Base-by-base conservation (phyloP, 108 stramenopile genomes). In the Chaetoceros muelleri region DNA sequence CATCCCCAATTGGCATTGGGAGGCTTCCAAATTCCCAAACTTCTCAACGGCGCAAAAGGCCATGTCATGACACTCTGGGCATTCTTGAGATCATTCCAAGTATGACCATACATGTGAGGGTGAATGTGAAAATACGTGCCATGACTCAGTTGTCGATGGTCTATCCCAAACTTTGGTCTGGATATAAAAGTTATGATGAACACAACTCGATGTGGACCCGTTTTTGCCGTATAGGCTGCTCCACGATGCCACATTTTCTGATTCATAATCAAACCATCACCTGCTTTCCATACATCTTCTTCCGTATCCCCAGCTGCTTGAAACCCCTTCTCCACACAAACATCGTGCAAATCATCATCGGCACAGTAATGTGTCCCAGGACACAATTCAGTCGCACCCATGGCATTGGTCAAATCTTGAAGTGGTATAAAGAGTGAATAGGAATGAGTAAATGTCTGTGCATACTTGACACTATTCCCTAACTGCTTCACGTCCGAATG, bases 121-220 rank as follows among this genome's bases (percentile, higher is more conserved):
- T 77, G 75, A 48, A 71, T 62, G 55, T 81, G 80, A 60, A 81
- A 81, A 50, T 81, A 81, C 30, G 80, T 81, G n/a, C 80, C 80
- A 40, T 74, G 57, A 17, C 75, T 54, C 30, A 81, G 56, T 51
- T 77, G 75, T 21, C 80, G 62, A 18, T 48, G 55, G 47, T 77
- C 76, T 20, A 54, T 58, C 7, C 49, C 50, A 1, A 46, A 56
- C 2, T 45, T 28, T 2, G 80, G 80, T 24, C 76, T 48, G 7
- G 62, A 66, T 34, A 77, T 44, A 40, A 81, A 81, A 23, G 65
- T 68, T 13, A 81, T 63, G 55, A 77, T 77, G 44, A 81, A 81
- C 0, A 81, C 52, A 3, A 81, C 53, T 0, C 80, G 75, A 25
- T 81, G 71, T n/a, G 22, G 54, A 26, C 61, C 69, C 52, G 71